Percentiles rank a stretch among this genome's conserved stretches.
phyloP scores from a whole-genome alignment of 805 yeast genomes.

The Lachancea mirantina region DNA sequence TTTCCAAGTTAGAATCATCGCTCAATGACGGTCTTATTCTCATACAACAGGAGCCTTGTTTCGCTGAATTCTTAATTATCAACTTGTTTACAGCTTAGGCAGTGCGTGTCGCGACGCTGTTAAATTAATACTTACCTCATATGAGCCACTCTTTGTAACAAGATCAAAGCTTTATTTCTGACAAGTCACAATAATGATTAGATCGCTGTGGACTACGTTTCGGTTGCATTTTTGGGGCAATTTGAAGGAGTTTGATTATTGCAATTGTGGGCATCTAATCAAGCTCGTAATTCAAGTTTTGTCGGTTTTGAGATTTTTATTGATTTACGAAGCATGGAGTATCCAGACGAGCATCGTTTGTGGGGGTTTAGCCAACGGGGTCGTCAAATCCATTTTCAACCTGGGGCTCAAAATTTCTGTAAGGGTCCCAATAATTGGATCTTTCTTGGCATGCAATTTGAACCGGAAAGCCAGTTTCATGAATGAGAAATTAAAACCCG shows the following conservation, averaged over 20 bases:
- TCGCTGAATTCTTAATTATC: no score
- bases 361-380: neutral
- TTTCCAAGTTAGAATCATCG: no score
- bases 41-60: no score
- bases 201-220: slow-evolving; percentile 3
- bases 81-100: no score
- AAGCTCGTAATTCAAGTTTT: neutral
- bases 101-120: no score
- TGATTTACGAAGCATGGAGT: slow-evolving; percentile 4
- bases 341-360: neutral
- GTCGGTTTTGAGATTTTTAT: slow-evolving; percentile 1
- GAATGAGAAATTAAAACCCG: slow-evolving; percentile 9
- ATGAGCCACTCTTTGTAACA: no score
- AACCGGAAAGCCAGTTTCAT: slow-evolving; percentile 1
- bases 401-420: slow-evolving; percentile 6
- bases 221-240: slow-evolving; percentile 23
- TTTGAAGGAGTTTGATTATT: slow-evolving; percentile 8
- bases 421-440: slow-evolving; percentile 18
- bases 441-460: slow-evolving; percentile 6
- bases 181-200: neutral
- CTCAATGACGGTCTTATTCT: no score
- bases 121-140: no score
- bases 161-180: no score
- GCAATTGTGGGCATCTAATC: slow-evolving; percentile 8
- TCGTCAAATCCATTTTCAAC: neutral